Evolutionary conservation across 1,139 yeast genomes (phyloP), one percentile per base, ranked within the genome.

Genomic region (Suhomyces atakaporum): DNA sequence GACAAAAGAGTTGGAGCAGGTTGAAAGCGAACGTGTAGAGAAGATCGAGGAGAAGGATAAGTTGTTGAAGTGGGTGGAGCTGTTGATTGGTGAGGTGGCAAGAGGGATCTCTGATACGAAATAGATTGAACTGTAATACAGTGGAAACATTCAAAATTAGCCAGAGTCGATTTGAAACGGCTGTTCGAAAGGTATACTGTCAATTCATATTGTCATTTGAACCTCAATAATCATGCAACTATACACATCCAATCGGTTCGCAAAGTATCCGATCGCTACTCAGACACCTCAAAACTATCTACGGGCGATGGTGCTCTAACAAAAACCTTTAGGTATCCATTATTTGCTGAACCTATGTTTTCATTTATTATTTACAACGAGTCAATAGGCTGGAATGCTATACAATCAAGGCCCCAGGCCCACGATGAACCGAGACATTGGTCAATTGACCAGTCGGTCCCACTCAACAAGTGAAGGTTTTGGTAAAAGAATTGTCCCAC

Each of bases 1-100:
- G 34, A 84, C 88, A 40, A 56, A 58, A 27, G 87, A 86, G 47
- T 64, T 92, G 38, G 71, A 73, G 16, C 64, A 66, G 5, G 81
- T 83, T 1, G 95, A 90, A 50, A 56, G 62, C 16, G 77, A 78
- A 37, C 74, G 89, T 43, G 62, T 73, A 15, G 62, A 63, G 25
- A 84, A 84, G 27, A 74, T 86, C 16, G 54, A 70, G 46, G 78
- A 81, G 50, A 87, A 89, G 52, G 90, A 86, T 42, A 67, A 69
- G 38, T 60, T 90, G 33, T 59, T 84, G 43, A 66, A 68, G 15
- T 75, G 79, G 64, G 84, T 92, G 36, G 90, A 88, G 56, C 73
- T 72, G 2, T 62, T 92, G 48, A 88, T 89, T 22, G 54, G 79
- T 31, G 73, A 75, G 25, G 76, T 83, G 16, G 77, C 90, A 5